Percentiles rank a stretch among this genome's conserved stretches.
These are phyloP conservation scores for Neopestalotiopsis sp. DNA, from an alignment of 2,329 filamentous ascomycete species.

Conservation along the genomic window DNA sequence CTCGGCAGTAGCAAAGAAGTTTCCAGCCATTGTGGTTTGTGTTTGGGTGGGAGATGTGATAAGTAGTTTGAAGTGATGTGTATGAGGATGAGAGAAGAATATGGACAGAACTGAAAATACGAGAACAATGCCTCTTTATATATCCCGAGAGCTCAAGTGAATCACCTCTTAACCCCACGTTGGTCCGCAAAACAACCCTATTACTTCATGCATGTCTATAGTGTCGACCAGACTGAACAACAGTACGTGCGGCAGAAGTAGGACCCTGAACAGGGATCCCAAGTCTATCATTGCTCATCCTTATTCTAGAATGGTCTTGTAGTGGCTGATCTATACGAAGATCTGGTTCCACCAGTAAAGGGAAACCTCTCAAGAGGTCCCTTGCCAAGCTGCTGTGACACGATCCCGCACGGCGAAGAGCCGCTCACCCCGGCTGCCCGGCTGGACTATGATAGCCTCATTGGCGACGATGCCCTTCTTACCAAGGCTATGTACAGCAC, in stretches of 20 bases:
- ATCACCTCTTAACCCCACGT: background rate
- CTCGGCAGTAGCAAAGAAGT: slow-evolving; percentile 53
- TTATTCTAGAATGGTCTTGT: background rate
- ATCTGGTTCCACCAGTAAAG: background rate
- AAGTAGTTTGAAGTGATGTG: background rate
- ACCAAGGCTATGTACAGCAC: background rate
- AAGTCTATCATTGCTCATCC: background rate
- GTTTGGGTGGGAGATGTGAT: background rate
- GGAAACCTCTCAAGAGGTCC: background rate
- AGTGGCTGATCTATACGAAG: slow-evolving; percentile 5
- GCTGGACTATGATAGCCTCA: background rate
- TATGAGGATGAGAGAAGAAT: slow-evolving; percentile 3
- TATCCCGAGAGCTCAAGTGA: background rate
- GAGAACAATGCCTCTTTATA: background rate
- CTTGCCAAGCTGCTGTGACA: background rate
- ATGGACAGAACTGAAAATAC: background rate
- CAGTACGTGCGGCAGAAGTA: background rate
- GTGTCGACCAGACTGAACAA: background rate
- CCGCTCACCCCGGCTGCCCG: background rate
- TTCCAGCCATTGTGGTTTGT: slow-evolving; percentile 11
- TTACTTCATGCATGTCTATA: background rate
- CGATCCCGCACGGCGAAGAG: background rate
- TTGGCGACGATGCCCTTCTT: background rate
- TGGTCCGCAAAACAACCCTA: background rate
- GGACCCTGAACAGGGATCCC: background rate